phyloP scores from a whole-genome alignment of 257 asterid genomes.

The Hygrophila difformis region DNA sequence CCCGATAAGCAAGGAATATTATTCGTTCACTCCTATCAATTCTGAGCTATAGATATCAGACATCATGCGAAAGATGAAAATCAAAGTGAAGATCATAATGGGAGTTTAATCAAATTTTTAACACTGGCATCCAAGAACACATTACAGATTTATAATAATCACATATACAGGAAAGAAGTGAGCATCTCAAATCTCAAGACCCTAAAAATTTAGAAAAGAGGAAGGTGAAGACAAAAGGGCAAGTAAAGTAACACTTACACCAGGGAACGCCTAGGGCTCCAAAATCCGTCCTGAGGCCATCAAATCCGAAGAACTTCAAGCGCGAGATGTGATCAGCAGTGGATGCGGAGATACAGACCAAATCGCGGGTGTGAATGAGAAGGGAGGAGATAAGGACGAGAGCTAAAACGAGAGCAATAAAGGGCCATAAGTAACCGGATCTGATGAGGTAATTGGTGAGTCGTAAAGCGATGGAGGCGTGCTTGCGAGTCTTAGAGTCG shows the following conservation, averaged over 20 bases:
- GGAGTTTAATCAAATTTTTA: neutral
- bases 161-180: neutral
- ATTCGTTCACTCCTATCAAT: too few relatives aligned
- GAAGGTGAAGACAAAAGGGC: neutral
- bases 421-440: slow-evolving; percentile 66
- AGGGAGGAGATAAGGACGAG: slow-evolving; percentile 38
- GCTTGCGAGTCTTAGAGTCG: slow-evolving; percentile 84
- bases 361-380: slow-evolving; percentile 50
- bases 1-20: slow-evolving; percentile 13
- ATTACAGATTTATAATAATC: too few relatives aligned
- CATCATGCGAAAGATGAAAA: neutral
- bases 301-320: slow-evolving; percentile 71
- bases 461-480: slow-evolving; percentile 35
- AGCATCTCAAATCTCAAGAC: neutral
- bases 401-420: slow-evolving; percentile 40
- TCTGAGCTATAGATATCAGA: slow-evolving; percentile 15
- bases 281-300: slow-evolving; percentile 72
- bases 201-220: neutral
- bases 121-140: too few relatives aligned
- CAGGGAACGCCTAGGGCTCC: slow-evolving; percentile 98
- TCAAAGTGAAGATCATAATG: neutral
- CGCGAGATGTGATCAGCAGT: slow-evolving; percentile 66
- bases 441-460: slow-evolving; percentile 58
- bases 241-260: slow-evolving; percentile 50
- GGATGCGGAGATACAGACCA: slow-evolving; percentile 80